Base-by-base conservation (phyloP, 169 alveolate species). In the Plasmodium chabaudi region DNA sequence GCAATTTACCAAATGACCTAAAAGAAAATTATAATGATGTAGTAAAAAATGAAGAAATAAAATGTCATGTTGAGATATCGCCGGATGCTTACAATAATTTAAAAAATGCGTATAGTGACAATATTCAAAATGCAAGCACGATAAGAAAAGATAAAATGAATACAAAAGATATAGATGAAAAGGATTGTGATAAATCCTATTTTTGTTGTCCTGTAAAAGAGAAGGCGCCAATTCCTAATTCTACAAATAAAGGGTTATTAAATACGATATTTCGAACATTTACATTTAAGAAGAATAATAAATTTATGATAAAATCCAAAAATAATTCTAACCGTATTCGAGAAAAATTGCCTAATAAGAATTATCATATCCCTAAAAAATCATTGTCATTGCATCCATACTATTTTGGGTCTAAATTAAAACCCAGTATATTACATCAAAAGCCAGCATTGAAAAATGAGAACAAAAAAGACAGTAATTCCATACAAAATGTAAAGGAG, bases 201-300 rank as follows among this genome's bases (percentile, higher is more conserved):
- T 56, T 72, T 56, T 72, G 71, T 42, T 72, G 87, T 17, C 61
- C 87, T n/a, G 61, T 72, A 71, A 72, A 72, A 46, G 72, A 69
- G 13, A 12, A 51, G 47, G 47, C 27, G 5, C 61, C 68, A 9
- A 60, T 39, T 49, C 19, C 3, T 2, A 9, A 6, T 15, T 15
- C 71, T 59, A 17, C 64, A 27, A 27, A 42, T 49, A 2, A 9
- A 6, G 12, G 46, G 15, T 15, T 59, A 46, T 57, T 56, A 27
- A 57, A 72, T 39, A 21, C 21, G 23, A 42, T 72, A n/a, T 57
- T 59, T 39, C 9, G 61, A 15, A 72, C 1, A 51, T 46, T 3
- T 42, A 57, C 15, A 47, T 9, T 9, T 15, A 72, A 64, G 9
- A 21, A 25, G 6, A 51, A 7, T 34, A 21, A 44, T 44, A 59